Base-by-base conservation (phyloP, 768 basidiomycete species). In the Candolleomyces eurysporus region DNA sequence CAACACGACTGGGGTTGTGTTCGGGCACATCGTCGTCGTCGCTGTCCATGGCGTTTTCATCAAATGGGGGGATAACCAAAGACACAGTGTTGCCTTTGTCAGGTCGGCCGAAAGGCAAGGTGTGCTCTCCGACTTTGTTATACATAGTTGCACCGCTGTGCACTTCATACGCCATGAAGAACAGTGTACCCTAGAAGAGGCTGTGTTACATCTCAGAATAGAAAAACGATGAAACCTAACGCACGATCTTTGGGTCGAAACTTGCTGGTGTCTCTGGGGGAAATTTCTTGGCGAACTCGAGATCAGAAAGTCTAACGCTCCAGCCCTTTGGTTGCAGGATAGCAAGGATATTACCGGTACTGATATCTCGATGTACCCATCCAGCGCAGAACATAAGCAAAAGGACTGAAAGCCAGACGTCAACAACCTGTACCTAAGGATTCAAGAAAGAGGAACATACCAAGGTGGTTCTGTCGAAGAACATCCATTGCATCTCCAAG, bases 121-220 rank as follows among this genome's bases (percentile, higher is more conserved):
- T 22, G 22, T 36, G 36, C 32, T 5, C 32, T 21, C 13, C 4
- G 31, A 6, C 13, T 16, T 53, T 6, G 9, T n/a, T 19, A 19
- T 48, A 32, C 30, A 49, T 14, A 19, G n/a, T 13, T 19, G 36
- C n/a, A 11, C 42, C 48, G 17, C 26, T n/a, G 3, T 60, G 59
- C 19, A 63, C 46, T 39, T 63, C 63, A 31, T 31, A n/a, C 5
- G 63, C 59, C 59, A 63, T 63, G 43, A 63, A 63, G 39, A 40
- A 63, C 9, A 59, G 63, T 11, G 63, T 63, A 6, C 63, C 63
- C 63, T 63, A 19, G 11, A n/a, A 26, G 14, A 31, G 17, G 4
- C 7, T 40, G 10, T 16, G 19, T 32, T 16, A 58, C 22, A 45
- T 5, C 17, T 14, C 26, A 10, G 53, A 57, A 21, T 19, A 17